A percentile compares a stretch with the other conserved stretches of the same genome.
Evolutionary conservation across 352 stramenopile species (phyloP).

Genomic region (Phytophthora multivora): DNA sequence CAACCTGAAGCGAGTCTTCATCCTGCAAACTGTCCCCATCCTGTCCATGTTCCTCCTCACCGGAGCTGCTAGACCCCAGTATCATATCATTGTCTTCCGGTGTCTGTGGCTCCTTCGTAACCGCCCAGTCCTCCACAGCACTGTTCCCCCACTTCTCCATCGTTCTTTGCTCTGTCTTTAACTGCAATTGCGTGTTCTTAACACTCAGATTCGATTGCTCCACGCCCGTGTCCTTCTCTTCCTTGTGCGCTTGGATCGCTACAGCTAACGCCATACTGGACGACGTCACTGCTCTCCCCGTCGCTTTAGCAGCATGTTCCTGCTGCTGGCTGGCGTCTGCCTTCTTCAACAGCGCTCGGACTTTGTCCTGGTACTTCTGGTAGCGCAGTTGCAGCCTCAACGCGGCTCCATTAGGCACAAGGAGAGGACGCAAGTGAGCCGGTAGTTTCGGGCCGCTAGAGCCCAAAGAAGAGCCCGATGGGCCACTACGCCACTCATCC

Average conservation of each 20-base stretch:
- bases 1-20: not conserved
- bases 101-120: not conserved
- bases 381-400: conserved; percentile 77
- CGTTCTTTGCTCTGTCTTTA: conserved; percentile 5
- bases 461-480: conserved; percentile 4
- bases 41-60: not conserved
- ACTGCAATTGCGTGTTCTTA: conserved; percentile 10
- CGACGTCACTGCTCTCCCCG: conserved; percentile 38
- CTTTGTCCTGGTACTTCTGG: conserved; percentile 73
- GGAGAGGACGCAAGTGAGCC: conserved; percentile 36
- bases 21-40: too few relatives aligned
- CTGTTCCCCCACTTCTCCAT: conserved; percentile 12
- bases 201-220: conserved; percentile 11
- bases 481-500: conserved; percentile 32
- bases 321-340: conserved; percentile 43
- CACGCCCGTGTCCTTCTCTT: conserved; percentile 10
- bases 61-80: not conserved
- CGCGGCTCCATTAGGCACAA: conserved; percentile 48
- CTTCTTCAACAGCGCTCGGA: conserved; percentile 65
- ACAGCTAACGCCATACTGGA: conserved; percentile 71
- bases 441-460: conserved; percentile 31
- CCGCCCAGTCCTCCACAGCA: conserved; percentile 18
- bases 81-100: not conserved
- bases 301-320: conserved; percentile 28
- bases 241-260: conserved; percentile 45